phyloP scores from a whole-genome alignment of 306 rosid genomes.

The Boehmeria nivea region DNA sequence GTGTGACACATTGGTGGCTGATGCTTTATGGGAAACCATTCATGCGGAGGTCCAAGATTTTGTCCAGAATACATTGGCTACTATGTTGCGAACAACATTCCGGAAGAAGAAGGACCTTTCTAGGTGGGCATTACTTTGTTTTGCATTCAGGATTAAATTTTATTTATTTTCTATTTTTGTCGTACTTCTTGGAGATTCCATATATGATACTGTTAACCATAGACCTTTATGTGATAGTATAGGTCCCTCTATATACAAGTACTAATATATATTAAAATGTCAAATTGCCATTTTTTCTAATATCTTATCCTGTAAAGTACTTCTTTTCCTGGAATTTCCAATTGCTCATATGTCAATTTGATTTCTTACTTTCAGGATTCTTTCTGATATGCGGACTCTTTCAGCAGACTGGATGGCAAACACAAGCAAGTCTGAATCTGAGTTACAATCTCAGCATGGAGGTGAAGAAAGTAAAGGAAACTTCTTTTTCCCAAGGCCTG shows the following conservation, averaged over 20 bases:
- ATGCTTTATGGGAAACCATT: conserved; percentile 98
- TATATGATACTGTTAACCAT: too few relatives aligned
- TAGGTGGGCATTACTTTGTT: conserved; percentile 47
- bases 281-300: not conserved
- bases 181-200: too few relatives aligned
- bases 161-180: conserved; percentile 1
- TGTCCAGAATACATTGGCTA: conserved; percentile 91
- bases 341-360: conserved; percentile 23
- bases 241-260: too few relatives aligned
- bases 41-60: conserved; percentile 99
- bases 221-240: too few relatives aligned
- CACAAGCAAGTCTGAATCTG: conserved; percentile 78
- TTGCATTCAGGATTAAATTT: conserved; percentile 4
- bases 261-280: too few relatives aligned
- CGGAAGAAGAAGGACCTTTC: conserved; percentile 97
- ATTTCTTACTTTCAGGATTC: conserved; percentile 68
- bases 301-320: not conserved
- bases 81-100: conserved; percentile 88
- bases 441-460: conserved; percentile 81
- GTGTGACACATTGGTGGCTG: conserved; percentile 86
- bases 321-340: not conserved
- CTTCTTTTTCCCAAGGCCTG: conserved; percentile 86
- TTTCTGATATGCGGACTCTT: conserved; percentile 97
- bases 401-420: conserved; percentile 99
- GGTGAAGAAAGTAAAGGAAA: conserved; percentile 85